A percentile compares a stretch with the other conserved stretches of the same genome.
These are phyloP conservation scores for Linum trigynum DNA, from an alignment of 345 rosid genomes.

Conservation along the genomic window DNA sequence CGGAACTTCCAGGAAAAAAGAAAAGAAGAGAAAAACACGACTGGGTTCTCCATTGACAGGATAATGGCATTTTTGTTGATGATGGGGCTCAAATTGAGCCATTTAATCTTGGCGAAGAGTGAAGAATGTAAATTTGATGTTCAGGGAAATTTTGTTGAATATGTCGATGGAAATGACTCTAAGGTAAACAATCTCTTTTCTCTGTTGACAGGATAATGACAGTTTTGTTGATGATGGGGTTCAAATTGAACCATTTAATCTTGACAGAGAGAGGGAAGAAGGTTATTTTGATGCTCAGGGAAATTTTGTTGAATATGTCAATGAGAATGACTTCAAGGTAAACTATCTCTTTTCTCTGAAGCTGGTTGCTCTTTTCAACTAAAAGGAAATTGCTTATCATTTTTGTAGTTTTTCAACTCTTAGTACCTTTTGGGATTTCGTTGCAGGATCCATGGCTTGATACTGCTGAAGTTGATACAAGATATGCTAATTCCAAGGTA, in stretches of 20 bases:
- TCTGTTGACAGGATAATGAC: slow-evolving; percentile 57
- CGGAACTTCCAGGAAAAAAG: slow-evolving; percentile 10
- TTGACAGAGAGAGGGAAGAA: slow-evolving; percentile 86
- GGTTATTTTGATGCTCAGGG: slow-evolving; percentile 90
- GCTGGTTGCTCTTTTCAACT: not conserved
- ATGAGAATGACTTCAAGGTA: slow-evolving; percentile 73
- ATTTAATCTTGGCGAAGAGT: slow-evolving; percentile 78
- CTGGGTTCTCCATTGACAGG: slow-evolving; percentile 39
- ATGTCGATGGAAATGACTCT: slow-evolving; percentile 59
- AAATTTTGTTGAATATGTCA: slow-evolving; percentile 81
- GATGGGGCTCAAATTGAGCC: slow-evolving; percentile 94
- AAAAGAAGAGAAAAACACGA: slow-evolving; percentile 14
- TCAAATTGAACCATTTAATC: slow-evolving; percentile 87
- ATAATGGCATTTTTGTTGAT: slow-evolving; percentile 55
- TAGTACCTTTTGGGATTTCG: not conserved
- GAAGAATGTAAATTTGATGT: slow-evolving; percentile 96
- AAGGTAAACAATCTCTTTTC: slow-evolving; percentile 46
- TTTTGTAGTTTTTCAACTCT: not conserved
- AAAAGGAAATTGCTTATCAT: not conserved
- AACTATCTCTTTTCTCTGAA: slow-evolving; percentile 6
- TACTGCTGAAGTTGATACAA: slow-evolving; percentile 49
- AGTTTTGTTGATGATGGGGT: slow-evolving; percentile 80
- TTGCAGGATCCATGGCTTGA: slow-evolving; percentile 99
- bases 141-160: slow-evolving; percentile 83
- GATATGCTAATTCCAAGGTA: slow-evolving; percentile 28